These are phyloP conservation scores for Kandelia obovata DNA, from an alignment of 345 rosid species.

Conservation along the genomic window DNA sequence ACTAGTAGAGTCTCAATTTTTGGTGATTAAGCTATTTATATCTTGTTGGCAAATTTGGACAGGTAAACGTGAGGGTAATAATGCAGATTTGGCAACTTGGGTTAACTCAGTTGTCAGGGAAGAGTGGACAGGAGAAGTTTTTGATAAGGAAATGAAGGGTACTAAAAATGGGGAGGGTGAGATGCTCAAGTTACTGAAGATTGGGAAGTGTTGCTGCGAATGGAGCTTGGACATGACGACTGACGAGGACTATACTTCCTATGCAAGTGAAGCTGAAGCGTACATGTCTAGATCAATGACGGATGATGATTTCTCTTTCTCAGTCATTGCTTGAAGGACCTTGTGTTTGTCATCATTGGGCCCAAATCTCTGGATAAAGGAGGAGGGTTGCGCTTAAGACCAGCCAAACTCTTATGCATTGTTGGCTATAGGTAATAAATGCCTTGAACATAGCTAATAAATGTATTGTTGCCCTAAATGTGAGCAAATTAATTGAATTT, in stretches of 20 bases:
- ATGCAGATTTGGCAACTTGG: conserved; percentile 64
- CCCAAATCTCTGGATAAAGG: too few species aligned
- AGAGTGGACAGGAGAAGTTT: conserved; percentile 81
- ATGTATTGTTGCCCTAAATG: too few species aligned
- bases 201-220: conserved; percentile 82
- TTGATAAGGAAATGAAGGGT: conserved; percentile 70
- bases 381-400: too few species aligned
- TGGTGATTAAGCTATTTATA: too few species aligned
- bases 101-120: conserved; percentile 72
- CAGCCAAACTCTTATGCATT: too few species aligned
- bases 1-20: too few species aligned
- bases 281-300: conserved; percentile 56
- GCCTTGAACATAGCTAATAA: too few species aligned
- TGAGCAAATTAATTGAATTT: too few species aligned
- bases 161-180: conserved; percentile 61
- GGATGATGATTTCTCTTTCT: conserved; percentile 57
- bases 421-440: too few species aligned
- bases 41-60: conserved; percentile 3
- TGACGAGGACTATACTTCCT: conserved; percentile 51
- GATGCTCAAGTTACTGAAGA: conserved; percentile 75
- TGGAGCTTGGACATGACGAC: conserved; percentile 55
- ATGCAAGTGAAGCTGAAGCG: conserved; percentile 50
- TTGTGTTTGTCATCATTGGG: too few species aligned
- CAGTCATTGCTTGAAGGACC: conserved; percentile 21
- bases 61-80: conserved; percentile 41